Evolutionary conservation across 768 basidiomycete species (phyloP).

Genomic region (Termitomyces sp.): DNA sequence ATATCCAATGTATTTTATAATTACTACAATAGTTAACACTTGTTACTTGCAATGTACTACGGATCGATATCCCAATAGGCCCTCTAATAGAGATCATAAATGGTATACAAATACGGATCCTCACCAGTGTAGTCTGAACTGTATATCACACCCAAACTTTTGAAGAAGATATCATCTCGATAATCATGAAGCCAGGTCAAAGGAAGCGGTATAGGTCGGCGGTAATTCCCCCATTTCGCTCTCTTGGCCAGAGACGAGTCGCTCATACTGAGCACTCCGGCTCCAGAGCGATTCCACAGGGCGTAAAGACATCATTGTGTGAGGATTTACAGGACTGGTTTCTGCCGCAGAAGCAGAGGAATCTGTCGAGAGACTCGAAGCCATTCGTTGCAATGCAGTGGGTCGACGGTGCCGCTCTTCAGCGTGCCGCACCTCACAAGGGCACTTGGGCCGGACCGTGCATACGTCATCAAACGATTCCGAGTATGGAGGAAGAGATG

Average conservation of each 20-base stretch:
- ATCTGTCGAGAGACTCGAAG: constrained; percentile 28
- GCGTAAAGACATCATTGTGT: constrained; percentile 23
- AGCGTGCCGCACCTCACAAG: constrained; percentile 31
- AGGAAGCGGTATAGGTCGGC: constrained; percentile 54
- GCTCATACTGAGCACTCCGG: constrained; percentile 61
- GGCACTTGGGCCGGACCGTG: constrained; percentile 34
- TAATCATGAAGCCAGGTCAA: constrained; percentile 2
- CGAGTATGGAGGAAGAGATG: constrained; percentile 72
- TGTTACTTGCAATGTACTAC: constrained; percentile 1
- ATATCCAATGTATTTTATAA: constrained; percentile 18
- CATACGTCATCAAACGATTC: constrained; percentile 35
- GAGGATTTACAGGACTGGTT: constrained; percentile 26
- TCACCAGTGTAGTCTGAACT: neutral
- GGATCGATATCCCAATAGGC: neutral
- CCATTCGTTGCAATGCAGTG: constrained; percentile 22
- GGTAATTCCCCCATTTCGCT: constrained; percentile 80
- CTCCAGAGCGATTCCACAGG: constrained; percentile 30
- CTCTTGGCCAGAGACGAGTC: constrained; percentile 78
- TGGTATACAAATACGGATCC: constrained; percentile 1
- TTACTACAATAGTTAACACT: constrained; percentile 1
- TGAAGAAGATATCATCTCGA: neutral
- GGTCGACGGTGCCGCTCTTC: constrained; percentile 5
- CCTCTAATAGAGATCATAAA: neutral
- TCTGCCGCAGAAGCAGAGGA: constrained; percentile 31
- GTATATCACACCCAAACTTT: neutral